Evolutionary conservation across 352 stramenopile species (phyloP).

Genomic region (Blastocystis sp.): DNA sequence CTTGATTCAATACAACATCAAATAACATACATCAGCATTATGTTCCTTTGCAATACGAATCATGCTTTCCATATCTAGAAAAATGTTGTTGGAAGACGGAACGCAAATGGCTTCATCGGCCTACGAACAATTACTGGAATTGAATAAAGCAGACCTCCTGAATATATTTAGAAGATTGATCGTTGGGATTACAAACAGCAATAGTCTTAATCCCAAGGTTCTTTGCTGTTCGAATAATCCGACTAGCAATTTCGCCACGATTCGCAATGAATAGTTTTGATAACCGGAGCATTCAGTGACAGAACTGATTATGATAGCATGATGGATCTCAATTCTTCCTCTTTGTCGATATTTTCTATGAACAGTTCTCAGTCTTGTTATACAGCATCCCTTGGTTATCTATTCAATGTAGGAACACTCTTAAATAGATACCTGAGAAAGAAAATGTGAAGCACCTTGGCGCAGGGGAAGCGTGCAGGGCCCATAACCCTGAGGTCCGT

Average conservation of each 20-base stretch:
- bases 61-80: conserved; percentile 70
- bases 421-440: no score
- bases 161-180: conserved; percentile 76
- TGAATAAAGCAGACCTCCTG: conserved; percentile 64
- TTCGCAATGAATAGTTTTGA: conserved; percentile 83
- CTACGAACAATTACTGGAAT: conserved; percentile 66
- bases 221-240: conserved; percentile 81
- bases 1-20: conserved; percentile 37
- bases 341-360: background rate
- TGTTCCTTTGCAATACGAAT: conserved; percentile 63
- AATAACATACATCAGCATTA: conserved; percentile 61
- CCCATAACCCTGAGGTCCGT: conserved; percentile 63
- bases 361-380: no score
- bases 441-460: conserved; percentile 44
- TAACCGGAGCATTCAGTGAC: conserved; percentile 66
- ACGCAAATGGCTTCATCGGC: conserved; percentile 70
- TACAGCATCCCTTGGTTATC: no score
- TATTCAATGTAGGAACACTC: no score
- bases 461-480: conserved; percentile 59
- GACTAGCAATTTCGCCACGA: conserved; percentile 84
- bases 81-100: conserved; percentile 65
- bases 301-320: conserved; percentile 9
- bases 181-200: conserved; percentile 81
- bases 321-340: background rate
- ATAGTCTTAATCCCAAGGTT: conserved; percentile 81